Conservation (phyloP, 2,329 filamentous ascomycete genomes). For the Helotiales sp. region DNA sequence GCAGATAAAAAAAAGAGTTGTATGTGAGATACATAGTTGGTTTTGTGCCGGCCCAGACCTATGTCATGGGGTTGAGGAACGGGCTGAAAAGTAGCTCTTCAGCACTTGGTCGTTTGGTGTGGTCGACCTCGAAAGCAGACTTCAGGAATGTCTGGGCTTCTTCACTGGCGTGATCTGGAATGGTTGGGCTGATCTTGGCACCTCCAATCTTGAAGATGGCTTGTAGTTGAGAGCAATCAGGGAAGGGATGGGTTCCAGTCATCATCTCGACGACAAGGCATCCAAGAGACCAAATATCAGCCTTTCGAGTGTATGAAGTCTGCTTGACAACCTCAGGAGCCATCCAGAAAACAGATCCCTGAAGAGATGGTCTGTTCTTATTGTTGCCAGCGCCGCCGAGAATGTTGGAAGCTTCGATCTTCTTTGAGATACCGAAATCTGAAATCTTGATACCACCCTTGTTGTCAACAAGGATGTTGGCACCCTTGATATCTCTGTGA, state of each 20-base stretch:
- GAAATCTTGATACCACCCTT: conserved; percentile 99
- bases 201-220: conserved; percentile 98
- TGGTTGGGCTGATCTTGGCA: conserved; percentile 82
- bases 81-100: conserved; percentile 85
- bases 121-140: conserved; percentile 94
- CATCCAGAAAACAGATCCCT: conserved; percentile 99
- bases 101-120: conserved; percentile 88
- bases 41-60: conserved; percentile 5
- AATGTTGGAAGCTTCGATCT: conserved; percentile 89
- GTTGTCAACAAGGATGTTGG: conserved; percentile 98
- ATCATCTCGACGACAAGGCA: conserved; percentile 99
- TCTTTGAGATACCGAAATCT: conserved; percentile 98
- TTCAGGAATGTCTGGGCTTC: conserved; percentile 84
- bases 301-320: conserved; percentile 96
- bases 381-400: conserved; percentile 70
- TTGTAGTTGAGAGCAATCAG: conserved; percentile 94
- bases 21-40: neutral
- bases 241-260: conserved; percentile 94
- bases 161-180: conserved; percentile 83
- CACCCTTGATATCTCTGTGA: conserved; percentile 98
- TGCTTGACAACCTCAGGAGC: conserved; percentile 98
- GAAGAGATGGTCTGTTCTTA: conserved; percentile 77
- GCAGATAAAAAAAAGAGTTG: conserved; percentile 21
- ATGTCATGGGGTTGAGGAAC: conserved; percentile 78
- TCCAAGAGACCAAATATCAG: conserved; percentile 97